Conservation (phyloP, 2,329 filamentous ascomycete species). For the Amylocarpus encephaloides region DNA sequence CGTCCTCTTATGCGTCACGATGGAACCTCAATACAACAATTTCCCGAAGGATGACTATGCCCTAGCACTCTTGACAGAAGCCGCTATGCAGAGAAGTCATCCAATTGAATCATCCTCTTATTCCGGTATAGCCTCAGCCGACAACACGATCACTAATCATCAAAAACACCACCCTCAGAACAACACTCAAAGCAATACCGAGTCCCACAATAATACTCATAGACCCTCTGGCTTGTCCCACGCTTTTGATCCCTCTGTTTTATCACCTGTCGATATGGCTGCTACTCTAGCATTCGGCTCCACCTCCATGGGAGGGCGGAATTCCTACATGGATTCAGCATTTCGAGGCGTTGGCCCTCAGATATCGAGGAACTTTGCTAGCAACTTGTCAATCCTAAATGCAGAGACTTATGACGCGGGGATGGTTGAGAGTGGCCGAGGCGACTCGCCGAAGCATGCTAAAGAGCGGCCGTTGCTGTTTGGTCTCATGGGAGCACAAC, state of each 20-base stretch:
- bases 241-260: constrained; percentile 3
- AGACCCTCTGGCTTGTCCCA: neutral
- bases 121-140: neutral
- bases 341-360: constrained; percentile 15
- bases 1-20: neutral
- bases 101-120: neutral
- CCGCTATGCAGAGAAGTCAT: constrained; percentile 18
- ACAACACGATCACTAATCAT: constrained; percentile 11
- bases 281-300: constrained; percentile 20
- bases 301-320: constrained; percentile 3
- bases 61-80: constrained; percentile 23
- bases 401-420: constrained; percentile 42
- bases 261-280: constrained; percentile 18
- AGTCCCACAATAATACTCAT: neutral
- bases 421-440: constrained; percentile 16
- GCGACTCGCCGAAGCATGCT: constrained; percentile 8
- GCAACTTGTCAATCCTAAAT: constrained; percentile 36
- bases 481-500: constrained; percentile 16
- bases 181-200: neutral
- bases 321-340: constrained; percentile 14
- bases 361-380: constrained; percentile 12
- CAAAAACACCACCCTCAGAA: neutral
- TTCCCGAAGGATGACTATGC: constrained; percentile 23
- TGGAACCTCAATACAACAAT: constrained; percentile 16
- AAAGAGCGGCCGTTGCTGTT: constrained; percentile 18